Evolutionary conservation across 768 basidiomycete species (phyloP), one percentile per base, ranked within the genome.

Genomic region (Lentinula edodes): DNA sequence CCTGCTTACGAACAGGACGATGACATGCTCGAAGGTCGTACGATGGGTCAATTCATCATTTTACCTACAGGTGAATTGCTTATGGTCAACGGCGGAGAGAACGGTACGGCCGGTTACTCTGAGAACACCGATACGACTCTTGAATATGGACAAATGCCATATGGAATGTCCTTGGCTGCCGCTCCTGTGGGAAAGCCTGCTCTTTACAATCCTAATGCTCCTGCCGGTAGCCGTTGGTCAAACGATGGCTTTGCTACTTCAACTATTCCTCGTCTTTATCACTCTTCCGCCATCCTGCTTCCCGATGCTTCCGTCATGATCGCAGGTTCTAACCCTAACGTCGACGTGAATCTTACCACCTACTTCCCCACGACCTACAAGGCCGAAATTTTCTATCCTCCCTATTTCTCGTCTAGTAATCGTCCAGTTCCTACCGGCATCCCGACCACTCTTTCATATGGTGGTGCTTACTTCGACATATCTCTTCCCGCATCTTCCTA

Each of bases 291-390:
- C 7, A 82, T 95, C 18, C 83, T 98, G 23, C 84, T 98, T 16
- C 89, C 93, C 8, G 94, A 91, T 62, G 91, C 84, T 1, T 91
- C 90, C 1, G 87, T 98, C 38, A 72, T 97, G 53, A 82, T 96
- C 65, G 93, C 92, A 38, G 96, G 96, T 6, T 93, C 92, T 39
- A 98, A 98, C 75, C 95, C 95, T 0, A 95, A 95, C 68, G 79
- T 90, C 39, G 95, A 98, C 66, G 88, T 89, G 63, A 87, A 89
- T 67, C 63, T 76, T 42, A 72, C 76, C n/a, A 81, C 83, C 9
- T 43, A 79, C 42, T 93, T 79, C 78, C 87, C 89, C 1, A 93
- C 93, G 1, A 84, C 87, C 32, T 95, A 95, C 68, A 76, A 84
- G 38, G 87, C 89, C 1, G 94, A 96, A 71, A 81, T 88, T 50